These are phyloP conservation scores for Fraxinus dipetala DNA, from an alignment of 305 asterid species.

Conservation along the genomic window DNA sequence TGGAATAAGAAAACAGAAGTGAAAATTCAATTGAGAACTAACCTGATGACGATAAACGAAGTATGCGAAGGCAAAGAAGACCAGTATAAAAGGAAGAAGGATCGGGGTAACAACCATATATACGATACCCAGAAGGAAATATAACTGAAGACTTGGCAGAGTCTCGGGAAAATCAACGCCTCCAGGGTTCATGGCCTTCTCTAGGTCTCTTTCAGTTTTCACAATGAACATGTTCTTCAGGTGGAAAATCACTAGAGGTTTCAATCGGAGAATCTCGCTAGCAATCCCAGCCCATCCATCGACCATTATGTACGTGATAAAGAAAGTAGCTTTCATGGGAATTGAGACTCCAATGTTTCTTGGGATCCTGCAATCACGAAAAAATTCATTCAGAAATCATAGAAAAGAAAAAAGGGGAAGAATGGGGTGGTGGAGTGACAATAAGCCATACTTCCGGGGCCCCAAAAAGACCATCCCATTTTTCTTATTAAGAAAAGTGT, in stretches of 20 bases:
- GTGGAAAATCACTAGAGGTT: conserved; percentile 73
- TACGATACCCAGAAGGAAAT: conserved; percentile 82
- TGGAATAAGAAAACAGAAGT: background rate
- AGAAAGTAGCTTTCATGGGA: conserved; percentile 96
- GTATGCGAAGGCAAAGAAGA: conserved; percentile 89
- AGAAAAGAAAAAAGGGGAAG: background rate
- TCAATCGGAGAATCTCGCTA: conserved; percentile 77
- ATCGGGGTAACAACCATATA: conserved; percentile 91
- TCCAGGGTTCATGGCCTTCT: conserved; percentile 83
- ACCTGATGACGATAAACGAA: conserved; percentile 99
- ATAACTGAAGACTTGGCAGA: conserved; percentile 78
- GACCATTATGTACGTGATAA: conserved; percentile 82
- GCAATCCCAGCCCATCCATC: conserved; percentile 99
- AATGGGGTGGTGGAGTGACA: background rate
- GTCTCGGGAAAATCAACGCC: conserved; percentile 77
- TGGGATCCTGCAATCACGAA: conserved; percentile 66
- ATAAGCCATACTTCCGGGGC: background rate
- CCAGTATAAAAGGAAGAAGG: conserved; percentile 83
- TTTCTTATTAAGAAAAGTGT: background rate
- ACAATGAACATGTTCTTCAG: conserved; percentile 79
- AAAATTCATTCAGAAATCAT: conserved; percentile 15
- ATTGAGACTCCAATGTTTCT: conserved; percentile 89
- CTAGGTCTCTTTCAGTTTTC: conserved; percentile 81
- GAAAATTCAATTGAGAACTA: conserved; percentile 7
- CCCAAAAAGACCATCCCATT: background rate